Conservation (phyloP, 345 rosid species). For the Eucalyptus urophylla region DNA sequence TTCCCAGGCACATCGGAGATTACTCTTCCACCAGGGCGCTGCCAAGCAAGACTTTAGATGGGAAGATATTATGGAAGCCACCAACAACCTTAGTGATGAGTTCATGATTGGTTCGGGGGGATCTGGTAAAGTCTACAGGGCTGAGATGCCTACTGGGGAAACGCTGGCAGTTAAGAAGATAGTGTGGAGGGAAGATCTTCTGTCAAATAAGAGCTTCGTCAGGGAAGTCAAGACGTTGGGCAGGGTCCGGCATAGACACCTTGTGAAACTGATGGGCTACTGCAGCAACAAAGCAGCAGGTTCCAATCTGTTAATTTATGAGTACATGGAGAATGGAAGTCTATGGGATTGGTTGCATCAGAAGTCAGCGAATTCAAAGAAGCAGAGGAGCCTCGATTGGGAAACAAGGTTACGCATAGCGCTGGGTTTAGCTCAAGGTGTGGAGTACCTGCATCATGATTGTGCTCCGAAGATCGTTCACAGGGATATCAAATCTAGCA, state of each 20-base stretch:
- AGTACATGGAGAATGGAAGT: conserved; percentile 94
- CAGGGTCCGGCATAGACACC: conserved; percentile 69
- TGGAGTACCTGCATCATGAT: conserved; percentile 93
- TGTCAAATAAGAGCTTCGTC: conserved; percentile 70
- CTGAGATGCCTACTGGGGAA: conserved; percentile 53
- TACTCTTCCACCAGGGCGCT: conserved; percentile 44
- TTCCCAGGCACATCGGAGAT: conserved; percentile 51
- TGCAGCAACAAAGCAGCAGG: conserved; percentile 60
- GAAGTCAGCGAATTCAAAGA: conserved; percentile 22
- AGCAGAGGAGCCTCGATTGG: conserved; percentile 58
- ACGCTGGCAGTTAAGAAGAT: conserved; percentile 82
- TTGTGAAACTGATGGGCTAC: conserved; percentile 84
- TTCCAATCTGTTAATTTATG: conserved; percentile 70
- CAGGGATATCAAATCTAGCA: conserved; percentile 90
- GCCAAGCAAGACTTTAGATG: conserved; percentile 60
- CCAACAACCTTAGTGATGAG: conserved; percentile 61
- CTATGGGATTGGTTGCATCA: conserved; percentile 90
- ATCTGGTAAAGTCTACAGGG: conserved; percentile 77
- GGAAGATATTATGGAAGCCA: conserved; percentile 85
- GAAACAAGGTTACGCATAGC: conserved; percentile 74
- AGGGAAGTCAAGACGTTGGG: conserved; percentile 85
- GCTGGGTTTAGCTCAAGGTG: conserved; percentile 80
- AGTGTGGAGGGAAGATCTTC: conserved; percentile 55
- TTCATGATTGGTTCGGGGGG: conserved; percentile 91
- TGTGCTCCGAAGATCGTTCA: conserved; percentile 77